Conservation (phyloP, 441 rosid species). For the Adansonia madagascariensis region DNA sequence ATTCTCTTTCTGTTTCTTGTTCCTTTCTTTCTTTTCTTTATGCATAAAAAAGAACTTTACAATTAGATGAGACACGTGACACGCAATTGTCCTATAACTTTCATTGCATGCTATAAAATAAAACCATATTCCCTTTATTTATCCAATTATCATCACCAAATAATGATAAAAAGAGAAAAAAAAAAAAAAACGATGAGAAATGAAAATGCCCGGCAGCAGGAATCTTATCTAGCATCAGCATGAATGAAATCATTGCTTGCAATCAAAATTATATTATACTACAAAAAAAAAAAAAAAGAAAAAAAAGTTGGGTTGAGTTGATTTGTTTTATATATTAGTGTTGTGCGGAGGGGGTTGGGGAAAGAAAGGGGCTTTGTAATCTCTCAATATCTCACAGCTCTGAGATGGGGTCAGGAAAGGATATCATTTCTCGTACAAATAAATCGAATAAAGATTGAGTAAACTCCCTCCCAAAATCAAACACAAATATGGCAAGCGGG, state of each 20-base stretch:
- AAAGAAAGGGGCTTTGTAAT: too few species aligned
- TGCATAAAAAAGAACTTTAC: too few species aligned
- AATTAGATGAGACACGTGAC: too few species aligned
- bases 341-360: too few species aligned
- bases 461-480: constrained; percentile 16
- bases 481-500: constrained; percentile 28
- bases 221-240: constrained; percentile 1
- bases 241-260: constrained; percentile 16
- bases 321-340: not conserved
- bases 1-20: too few species aligned
- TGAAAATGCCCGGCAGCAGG: constrained; percentile 16
- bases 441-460: not conserved
- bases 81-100: too few species aligned
- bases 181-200: too few species aligned
- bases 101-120: too few species aligned
- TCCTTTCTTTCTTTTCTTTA: too few species aligned
- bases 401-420: constrained; percentile 21
- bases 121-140: not conserved
- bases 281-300: not conserved
- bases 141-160: constrained; percentile 2
- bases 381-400: too few species aligned
- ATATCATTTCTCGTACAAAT: constrained; percentile 22
- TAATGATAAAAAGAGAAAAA: not conserved
- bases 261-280: not conserved
- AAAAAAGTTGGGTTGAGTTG: not conserved